A percentile compares a stretch with the other conserved stretches of the same genome.
phyloP scores from a whole-genome alignment of 805 yeast species.

The Scheffersomyces coipomensis region DNA sequence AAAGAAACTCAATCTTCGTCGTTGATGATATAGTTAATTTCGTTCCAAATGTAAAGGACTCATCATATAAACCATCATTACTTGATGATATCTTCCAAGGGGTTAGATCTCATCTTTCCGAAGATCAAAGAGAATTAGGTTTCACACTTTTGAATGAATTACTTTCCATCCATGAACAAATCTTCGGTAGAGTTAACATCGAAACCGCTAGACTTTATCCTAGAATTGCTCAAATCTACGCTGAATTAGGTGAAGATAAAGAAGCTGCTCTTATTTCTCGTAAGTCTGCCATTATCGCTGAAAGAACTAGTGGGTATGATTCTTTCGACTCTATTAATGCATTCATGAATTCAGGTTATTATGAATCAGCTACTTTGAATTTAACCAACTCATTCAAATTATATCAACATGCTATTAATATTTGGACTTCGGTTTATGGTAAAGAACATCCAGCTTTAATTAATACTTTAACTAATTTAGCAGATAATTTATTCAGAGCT shows the following conservation, averaged over 20 bases:
- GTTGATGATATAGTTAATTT: conserved; percentile 66
- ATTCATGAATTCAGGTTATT: conserved; percentile 70
- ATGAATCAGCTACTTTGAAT: conserved; percentile 62
- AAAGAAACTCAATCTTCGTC: conserved; percentile 44
- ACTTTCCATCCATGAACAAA: conserved; percentile 72
- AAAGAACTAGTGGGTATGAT: conserved; percentile 80
- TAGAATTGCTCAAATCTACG: conserved; percentile 63
- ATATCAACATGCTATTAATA: conserved; percentile 56
- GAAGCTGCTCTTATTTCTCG: conserved; percentile 67
- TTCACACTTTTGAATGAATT: conserved; percentile 67
- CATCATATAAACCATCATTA: conserved; percentile 62
- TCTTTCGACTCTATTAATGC: conserved; percentile 72
- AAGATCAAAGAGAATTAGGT: conserved; percentile 53
- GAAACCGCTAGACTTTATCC: conserved; percentile 73
- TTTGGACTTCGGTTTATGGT: conserved; percentile 60
- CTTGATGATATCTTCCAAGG: conserved; percentile 76
- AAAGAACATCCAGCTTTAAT: conserved; percentile 68
- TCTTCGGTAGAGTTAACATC: conserved; percentile 77
- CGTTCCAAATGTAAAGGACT: conserved; percentile 73
- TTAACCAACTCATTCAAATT: conserved; percentile 60
- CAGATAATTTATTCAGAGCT: conserved; percentile 54
- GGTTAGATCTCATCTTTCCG: conserved; percentile 44
- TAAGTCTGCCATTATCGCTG: conserved; percentile 69
- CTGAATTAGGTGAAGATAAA: conserved; percentile 52
- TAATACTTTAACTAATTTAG: conserved; percentile 61